Base-by-base conservation (phyloP, 495 filamentous ascomycete species). In the Melanomma pulvis-pyrius region DNA sequence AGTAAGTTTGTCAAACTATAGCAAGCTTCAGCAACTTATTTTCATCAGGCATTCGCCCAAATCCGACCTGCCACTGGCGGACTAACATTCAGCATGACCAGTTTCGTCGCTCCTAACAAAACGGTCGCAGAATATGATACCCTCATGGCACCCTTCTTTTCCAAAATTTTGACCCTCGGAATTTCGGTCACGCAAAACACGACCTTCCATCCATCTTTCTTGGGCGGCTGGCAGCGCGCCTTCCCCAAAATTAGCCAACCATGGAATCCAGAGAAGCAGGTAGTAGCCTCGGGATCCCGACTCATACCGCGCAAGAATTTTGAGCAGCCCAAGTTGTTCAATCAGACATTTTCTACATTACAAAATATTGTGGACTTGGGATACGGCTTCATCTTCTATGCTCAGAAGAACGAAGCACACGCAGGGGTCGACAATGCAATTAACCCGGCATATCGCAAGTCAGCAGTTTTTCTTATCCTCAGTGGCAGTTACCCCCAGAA, bases 31-130 rank as follows among this genome's bases (percentile, higher is more conserved):
- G 15, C 46, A 3, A 52, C 46, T 9, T 66, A 66, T 32, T 51
- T 66, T 22, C 22, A 48, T 61, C 32, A 57, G 30, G 48, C 7
- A 25, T 63, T 54, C 28, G 54, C 60, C 36, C 25, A 21, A 26
- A 7, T 60, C 2, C 9, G 19, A 13, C 30, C 57, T 12, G 60
- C 11, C n/a, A 46, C 4, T 5, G 54, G 49, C 7, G 36, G 39
- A 1, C n/a, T 59, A 3, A 48, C 12, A 2, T 65, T 58, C 53
- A 17, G 21, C 25, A 65, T 65, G 53, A 25, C 19, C 8, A 28
- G 53, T n/a, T 65, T 65, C 29, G 30, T 65, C 24, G 53, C 55
- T 4, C 62, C 62, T 9, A 65, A 65, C 53, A 48, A 12, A 5
- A 59, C 41, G 1, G 30, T 61, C 28, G 41, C 24, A 1, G 24